These are phyloP conservation scores for Diaporthe eres DNA, from an alignment of 2,329 filamentous ascomycete species.

Conservation along the genomic window DNA sequence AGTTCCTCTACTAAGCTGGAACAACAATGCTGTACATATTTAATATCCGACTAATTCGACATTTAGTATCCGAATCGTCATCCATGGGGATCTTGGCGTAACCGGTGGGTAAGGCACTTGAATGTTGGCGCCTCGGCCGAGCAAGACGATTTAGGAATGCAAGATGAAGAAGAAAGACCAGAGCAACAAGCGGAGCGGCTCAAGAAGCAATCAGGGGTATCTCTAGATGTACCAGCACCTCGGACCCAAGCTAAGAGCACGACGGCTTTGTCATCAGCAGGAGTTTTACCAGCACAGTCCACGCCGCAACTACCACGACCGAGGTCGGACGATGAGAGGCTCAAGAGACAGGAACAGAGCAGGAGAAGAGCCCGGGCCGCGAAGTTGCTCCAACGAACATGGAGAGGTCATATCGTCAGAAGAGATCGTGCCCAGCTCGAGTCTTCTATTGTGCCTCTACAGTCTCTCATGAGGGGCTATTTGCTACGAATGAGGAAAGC, in stretches of 20 bases:
- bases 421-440: slow-evolving; percentile 34
- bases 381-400: slow-evolving; percentile 26
- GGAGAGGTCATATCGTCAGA: slow-evolving; percentile 27
- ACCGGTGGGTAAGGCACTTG: slow-evolving; percentile 50
- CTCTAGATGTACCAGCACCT: background rate
- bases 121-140: slow-evolving; percentile 43
- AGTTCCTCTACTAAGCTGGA: no score
- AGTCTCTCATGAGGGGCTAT: slow-evolving; percentile 37
- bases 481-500: slow-evolving; percentile 29
- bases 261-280: background rate
- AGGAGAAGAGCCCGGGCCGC: background rate
- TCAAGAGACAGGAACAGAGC: slow-evolving; percentile 14
- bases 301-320: background rate
- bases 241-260: background rate
- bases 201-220: background rate
- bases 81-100: slow-evolving; percentile 49
- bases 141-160: slow-evolving; percentile 39
- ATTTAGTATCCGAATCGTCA: slow-evolving; percentile 50
- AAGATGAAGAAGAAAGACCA: background rate
- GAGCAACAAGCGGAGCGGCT: background rate
- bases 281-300: background rate
- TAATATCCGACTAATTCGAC: background rate
- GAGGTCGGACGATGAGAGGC: slow-evolving; percentile 27
- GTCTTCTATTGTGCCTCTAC: slow-evolving; percentile 35
- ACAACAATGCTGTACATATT: background rate